A percentile compares a stretch with the other conserved stretches of the same genome.
These are phyloP conservation scores for Stagonosporopsis vannaccii DNA, from an alignment of 2,329 filamentous ascomycete genomes.

Conservation along the genomic window DNA sequence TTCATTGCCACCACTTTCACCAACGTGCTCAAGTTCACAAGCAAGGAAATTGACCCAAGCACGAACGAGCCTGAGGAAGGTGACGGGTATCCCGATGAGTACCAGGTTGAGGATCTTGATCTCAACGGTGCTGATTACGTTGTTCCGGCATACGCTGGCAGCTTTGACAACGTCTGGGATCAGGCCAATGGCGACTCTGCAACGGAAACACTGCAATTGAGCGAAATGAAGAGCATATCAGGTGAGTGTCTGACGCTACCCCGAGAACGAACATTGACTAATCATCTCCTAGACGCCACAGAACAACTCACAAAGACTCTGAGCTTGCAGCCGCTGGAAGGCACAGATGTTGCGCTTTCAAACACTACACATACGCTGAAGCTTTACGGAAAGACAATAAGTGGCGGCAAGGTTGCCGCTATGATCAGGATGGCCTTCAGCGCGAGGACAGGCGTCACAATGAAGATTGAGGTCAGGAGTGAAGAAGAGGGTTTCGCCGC, in stretches of 20 bases:
- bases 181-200: conserved; percentile 90
- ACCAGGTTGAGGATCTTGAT: conserved; percentile 93
- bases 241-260: conserved; percentile 64
- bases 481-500: conserved; percentile 92
- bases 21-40: conserved; percentile 94
- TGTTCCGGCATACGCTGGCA: conserved; percentile 89
- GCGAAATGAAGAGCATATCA: conserved; percentile 88
- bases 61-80: conserved; percentile 90
- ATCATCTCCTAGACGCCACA: conserved; percentile 74
- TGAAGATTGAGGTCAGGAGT: conserved; percentile 89
- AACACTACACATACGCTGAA: conserved; percentile 93
- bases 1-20: conserved; percentile 84
- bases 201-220: conserved; percentile 87
- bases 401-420: conserved; percentile 86
- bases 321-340: conserved; percentile 91
- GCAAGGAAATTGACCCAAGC: conserved; percentile 95
- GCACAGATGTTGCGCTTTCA: conserved; percentile 87
- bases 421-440: conserved; percentile 93
- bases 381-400: conserved; percentile 93
- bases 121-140: conserved; percentile 93
- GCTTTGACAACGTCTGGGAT: conserved; percentile 96
- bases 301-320: conserved; percentile 87
- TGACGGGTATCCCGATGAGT: conserved; percentile 93
- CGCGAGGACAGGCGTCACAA: conserved; percentile 90
- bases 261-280: conserved; percentile 15